Conservation (phyloP, 371 early-diverging fungal species). For the Entomophthora muscae region DNA sequence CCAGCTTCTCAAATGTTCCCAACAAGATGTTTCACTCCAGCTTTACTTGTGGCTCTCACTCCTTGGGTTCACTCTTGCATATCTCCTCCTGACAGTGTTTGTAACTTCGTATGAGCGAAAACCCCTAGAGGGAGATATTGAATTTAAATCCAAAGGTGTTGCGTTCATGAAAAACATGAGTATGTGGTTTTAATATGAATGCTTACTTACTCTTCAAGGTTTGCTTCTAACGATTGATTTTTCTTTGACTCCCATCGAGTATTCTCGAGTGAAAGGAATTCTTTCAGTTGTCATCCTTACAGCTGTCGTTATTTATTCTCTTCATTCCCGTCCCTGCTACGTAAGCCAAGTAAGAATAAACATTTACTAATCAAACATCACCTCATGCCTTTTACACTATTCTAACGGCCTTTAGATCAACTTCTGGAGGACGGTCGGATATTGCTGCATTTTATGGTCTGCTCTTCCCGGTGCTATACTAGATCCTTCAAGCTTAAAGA, state of each 20-base stretch:
- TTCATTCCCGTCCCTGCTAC: slow-evolving; percentile 22
- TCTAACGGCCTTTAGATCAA: slow-evolving; percentile 16
- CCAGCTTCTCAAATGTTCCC: slow-evolving; percentile 10
- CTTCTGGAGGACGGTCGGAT: slow-evolving; percentile 28
- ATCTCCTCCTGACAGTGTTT: slow-evolving; percentile 36
- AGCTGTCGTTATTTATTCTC: slow-evolving; percentile 19
- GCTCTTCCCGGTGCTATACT: slow-evolving; percentile 24
- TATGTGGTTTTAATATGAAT: slow-evolving; percentile 10
- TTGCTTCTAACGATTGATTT: slow-evolving; percentile 23
- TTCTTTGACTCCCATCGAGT: slow-evolving; percentile 17
- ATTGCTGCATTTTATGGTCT: slow-evolving; percentile 27
- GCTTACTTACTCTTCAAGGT: slow-evolving; percentile 4
- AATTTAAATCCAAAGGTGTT: slow-evolving; percentile 41
- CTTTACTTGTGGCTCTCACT: slow-evolving; percentile 34
- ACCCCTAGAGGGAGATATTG: slow-evolving; percentile 42
- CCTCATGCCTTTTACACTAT: neutral
- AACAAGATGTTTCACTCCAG: slow-evolving; percentile 10
- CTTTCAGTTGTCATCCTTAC: slow-evolving; percentile 19
- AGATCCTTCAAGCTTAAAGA: slow-evolving; percentile 1
- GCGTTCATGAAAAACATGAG: slow-evolving; percentile 49
- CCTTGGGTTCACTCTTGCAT: slow-evolving; percentile 33
- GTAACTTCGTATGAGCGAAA: slow-evolving; percentile 41
- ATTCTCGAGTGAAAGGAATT: slow-evolving; percentile 18
- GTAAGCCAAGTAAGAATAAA: slow-evolving; percentile 16
- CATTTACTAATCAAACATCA: neutral